A percentile compares a stretch with the other conserved stretches of the same genome.
phyloP scores from a whole-genome alignment of 768 basidiomycete genomes.

The Tylopilus vinaceipallidus region DNA sequence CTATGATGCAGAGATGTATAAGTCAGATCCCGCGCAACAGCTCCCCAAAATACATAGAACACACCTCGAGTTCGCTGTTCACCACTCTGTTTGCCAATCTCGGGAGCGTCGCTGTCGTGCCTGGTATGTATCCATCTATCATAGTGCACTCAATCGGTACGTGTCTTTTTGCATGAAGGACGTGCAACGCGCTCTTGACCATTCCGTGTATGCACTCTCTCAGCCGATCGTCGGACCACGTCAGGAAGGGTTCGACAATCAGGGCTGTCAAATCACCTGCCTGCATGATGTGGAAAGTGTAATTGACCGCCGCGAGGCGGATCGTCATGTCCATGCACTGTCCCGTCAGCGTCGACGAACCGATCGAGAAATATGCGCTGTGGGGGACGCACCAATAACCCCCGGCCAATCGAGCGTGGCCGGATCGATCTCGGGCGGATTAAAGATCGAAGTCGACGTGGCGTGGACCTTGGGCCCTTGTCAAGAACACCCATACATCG shows the following conservation, averaged over 20 bases:
- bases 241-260: conserved; percentile 15
- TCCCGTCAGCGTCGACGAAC: too few relatives aligned
- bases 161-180: conserved; percentile 8
- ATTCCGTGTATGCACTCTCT: conserved; percentile 10
- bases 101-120: conserved; percentile 18
- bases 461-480: conserved; percentile 7
- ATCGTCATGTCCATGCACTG: conserved; percentile 13
- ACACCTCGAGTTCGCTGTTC: conserved; percentile 13
- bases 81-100: conserved; percentile 14
- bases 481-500: not conserved
- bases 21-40: too few relatives aligned
- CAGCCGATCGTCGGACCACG: conserved; percentile 15
- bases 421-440: conserved; percentile 17
- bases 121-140: too few relatives aligned
- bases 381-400: conserved; percentile 3
- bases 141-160: too few relatives aligned
- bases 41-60: too few relatives aligned
- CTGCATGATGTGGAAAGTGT: too few relatives aligned
- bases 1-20: not conserved
- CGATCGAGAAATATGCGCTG: too few relatives aligned
- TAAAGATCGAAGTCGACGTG: conserved; percentile 12
- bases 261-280: conserved; percentile 8
- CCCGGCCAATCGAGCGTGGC: conserved; percentile 11
- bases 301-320: conserved; percentile 14
- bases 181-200: conserved; percentile 6